A percentile compares a stretch with the other conserved stretches of the same genome.
phyloP scores from a whole-genome alignment of 2,329 filamentous ascomycete species.

The Fusarium succisae region DNA sequence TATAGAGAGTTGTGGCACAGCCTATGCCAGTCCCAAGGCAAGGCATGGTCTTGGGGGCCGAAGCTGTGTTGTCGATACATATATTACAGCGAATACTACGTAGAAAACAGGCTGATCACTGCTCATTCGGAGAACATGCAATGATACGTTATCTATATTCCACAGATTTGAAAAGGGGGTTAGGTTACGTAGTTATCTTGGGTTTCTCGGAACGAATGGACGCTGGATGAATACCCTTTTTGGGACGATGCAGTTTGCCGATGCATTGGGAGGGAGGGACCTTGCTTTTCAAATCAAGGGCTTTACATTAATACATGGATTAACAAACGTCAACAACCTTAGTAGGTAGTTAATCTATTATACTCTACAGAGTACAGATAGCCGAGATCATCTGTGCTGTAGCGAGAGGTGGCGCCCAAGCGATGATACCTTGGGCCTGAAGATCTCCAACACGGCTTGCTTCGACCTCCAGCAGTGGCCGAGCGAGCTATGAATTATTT shows the following conservation, averaged over 20 bases:
- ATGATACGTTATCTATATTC: background rate
- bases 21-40: background rate
- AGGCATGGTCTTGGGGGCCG: background rate
- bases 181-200: background rate
- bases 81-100: background rate
- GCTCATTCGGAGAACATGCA: background rate
- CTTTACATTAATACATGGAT: background rate
- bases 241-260: constrained; percentile 17
- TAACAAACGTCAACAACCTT: background rate
- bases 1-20: constrained; percentile 19
- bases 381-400: background rate
- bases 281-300: background rate
- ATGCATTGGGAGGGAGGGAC: background rate
- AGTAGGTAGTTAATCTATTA: background rate
- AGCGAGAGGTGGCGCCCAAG: background rate
- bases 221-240: constrained; percentile 1
- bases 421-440: background rate
- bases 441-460: background rate
- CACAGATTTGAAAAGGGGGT: background rate
- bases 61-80: background rate
- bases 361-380: background rate
- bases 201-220: background rate
- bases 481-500: too few relatives aligned
- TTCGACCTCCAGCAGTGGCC: background rate
- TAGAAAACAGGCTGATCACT: constrained; percentile 1